A percentile compares a stretch with the other conserved stretches of the same genome.
These are phyloP conservation scores for Tricholomella constricta DNA, from an alignment of 768 basidiomycete species.

Conservation along the genomic window DNA sequence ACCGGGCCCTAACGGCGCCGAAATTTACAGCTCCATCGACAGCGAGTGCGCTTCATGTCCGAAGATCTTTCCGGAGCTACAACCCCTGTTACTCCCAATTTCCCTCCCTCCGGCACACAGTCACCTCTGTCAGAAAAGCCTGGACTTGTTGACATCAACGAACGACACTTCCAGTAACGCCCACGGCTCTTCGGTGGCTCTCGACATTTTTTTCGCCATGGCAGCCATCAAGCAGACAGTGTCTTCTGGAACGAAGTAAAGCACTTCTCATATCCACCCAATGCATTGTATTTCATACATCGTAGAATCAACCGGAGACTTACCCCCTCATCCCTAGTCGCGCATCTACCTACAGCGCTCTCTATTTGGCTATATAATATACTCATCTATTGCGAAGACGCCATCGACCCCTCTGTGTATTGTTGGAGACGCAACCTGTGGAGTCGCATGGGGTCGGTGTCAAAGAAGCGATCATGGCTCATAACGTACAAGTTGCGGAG, in stretches of 20 bases:
- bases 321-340: slow-evolving; percentile 22
- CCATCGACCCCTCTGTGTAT: slow-evolving; percentile 40
- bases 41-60: slow-evolving; percentile 77
- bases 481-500: slow-evolving; percentile 84
- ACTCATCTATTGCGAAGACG: slow-evolving; percentile 30
- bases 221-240: slow-evolving; percentile 7
- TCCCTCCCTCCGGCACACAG: slow-evolving; percentile 53
- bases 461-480: slow-evolving; percentile 3
- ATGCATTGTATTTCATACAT: slow-evolving; percentile 35
- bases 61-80: slow-evolving; percentile 63
- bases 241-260: slow-evolving; percentile 4
- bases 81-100: slow-evolving; percentile 65
- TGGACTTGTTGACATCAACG: slow-evolving; percentile 43
- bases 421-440: slow-evolving; percentile 58
- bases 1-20: slow-evolving; percentile 15
- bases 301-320: slow-evolving; percentile 26
- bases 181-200: background rate
- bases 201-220: background rate
- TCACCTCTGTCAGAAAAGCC: slow-evolving; percentile 38
- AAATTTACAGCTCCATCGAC: slow-evolving; percentile 69
- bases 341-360: slow-evolving; percentile 28
- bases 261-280: slow-evolving; percentile 14
- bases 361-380: slow-evolving; percentile 32
- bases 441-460: background rate
- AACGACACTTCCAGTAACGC: slow-evolving; percentile 43